Evolutionary conservation across 106 monocot species (phyloP), one percentile per base, ranked within the genome.

Genomic region (Phalaenopsis aphrodite): DNA sequence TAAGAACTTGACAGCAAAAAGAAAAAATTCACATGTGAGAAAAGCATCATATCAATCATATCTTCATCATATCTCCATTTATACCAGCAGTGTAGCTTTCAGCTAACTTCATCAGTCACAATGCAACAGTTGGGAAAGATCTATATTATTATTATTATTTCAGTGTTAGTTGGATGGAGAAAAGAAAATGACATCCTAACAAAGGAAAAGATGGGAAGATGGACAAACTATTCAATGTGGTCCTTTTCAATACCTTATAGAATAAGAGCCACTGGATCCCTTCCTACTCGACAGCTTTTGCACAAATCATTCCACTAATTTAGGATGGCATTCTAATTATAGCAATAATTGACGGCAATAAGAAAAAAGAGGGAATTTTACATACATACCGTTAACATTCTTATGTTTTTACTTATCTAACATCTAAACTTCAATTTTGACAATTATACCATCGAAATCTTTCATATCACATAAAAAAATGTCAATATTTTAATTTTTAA

Each of bases 281-380:
- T 38, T 37, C 66, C 69, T 38, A 12, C 69, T 37, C 3, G 52
- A 52, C 71, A 74, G 15, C 42, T 74, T 36, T 38, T 74, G 41
- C 41, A 43, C 74, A 74, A 74, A 74, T 74, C 74, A 74, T 43
- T 74, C 74, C 74, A 43, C 74, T 74, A 74, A 74, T 42, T 43
- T 43, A 1, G 74, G 74, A 41, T 41, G 19, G 6, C 74, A 15
- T 18, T 42, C 42, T 19, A 18, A 38, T 38, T 38, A 71, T 11
- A 5, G 38, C 24, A 37, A 71, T 4, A 71, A 30, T 71, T 12
- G 71, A 37, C 24, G 37, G 37, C 4, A 71, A 12, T 45, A 71
- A 71, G 11, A 71, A 39, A 14, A 71, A 30, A 30, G 30, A 30
- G 30, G 30, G 30, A 30, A 30, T 30, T 30, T 30, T 30, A 30